Base-by-base conservation (phyloP, 768 basidiomycete species). In the Lentinula guzmanii region DNA sequence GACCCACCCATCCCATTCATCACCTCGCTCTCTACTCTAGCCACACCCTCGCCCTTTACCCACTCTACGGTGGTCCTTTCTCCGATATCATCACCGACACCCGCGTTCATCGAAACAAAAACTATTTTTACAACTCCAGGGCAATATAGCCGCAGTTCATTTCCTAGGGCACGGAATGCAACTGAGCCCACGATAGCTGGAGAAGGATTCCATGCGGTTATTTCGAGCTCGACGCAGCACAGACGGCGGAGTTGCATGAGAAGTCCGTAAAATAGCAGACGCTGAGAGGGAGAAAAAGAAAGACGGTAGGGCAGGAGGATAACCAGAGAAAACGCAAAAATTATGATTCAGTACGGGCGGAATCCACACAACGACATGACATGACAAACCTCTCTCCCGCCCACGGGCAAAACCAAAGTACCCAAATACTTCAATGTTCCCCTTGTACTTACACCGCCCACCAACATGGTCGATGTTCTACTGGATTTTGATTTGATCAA, bases 121-220 rank as follows among this genome's bases (percentile, higher is more conserved):
- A 88, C 74, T 5, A 86, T 77, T 21, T 76, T 76, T 8, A 65
- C 66, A 33, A 87, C 72, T 1, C 77, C 77, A 5, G 82, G 80
- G 63, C 79, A 82, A 65, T 88, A 89, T 9, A 89, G 71, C 43
- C 82, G 79, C 53, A 89, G 71, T 70, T 89, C 87, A 58, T 77
- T 77, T 3, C 80, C 79, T 6, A 89, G 73, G 2, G 85, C 84
- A 21, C 85, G 80, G 45, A 86, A 69, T 3, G 86, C 86, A 6
- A 79, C 70, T 2, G 78, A 74, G 34, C 81, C 59, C 15, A 42
- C 21, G 11, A 4, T 73, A 13, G 76, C 69, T 8, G 84, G 87
- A 7, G 81, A 70, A 8, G 87, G 87, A 4, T 79, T 77, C 87
- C 87, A 90, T 54, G 83, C 81, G 18, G 83, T 82, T 31, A 89